phyloP scores from a whole-genome alignment of 352 stramenopile genomes.

The Pythium rhizo-oryzae region DNA sequence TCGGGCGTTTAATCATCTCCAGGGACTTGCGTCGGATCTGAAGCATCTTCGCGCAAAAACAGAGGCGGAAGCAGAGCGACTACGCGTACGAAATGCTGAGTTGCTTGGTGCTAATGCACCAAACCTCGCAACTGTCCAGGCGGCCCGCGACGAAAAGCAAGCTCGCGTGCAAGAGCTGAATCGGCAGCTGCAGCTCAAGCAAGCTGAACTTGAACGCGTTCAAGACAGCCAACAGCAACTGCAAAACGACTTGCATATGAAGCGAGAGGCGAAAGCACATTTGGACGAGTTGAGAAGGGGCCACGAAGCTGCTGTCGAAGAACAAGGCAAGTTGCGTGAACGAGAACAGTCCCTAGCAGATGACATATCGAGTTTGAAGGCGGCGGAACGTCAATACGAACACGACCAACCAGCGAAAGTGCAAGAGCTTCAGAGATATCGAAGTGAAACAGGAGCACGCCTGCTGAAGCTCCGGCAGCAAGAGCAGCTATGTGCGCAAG shows the following conservation, averaged over 20 bases:
- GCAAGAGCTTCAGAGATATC: slow-evolving; percentile 39
- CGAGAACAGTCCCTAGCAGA: slow-evolving; percentile 63
- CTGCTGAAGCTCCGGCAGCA: slow-evolving; percentile 10
- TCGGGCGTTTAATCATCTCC: slow-evolving; percentile 39
- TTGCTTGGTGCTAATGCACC: slow-evolving; percentile 38
- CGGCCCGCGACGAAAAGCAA: slow-evolving; percentile 52
- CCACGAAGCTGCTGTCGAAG: slow-evolving; percentile 49
- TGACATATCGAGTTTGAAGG: slow-evolving; percentile 37
- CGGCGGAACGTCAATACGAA: slow-evolving; percentile 45
- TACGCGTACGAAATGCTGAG: slow-evolving; percentile 33
- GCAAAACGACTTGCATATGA: slow-evolving; percentile 67
- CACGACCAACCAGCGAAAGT: slow-evolving; percentile 48
- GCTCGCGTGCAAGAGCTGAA: slow-evolving; percentile 50
- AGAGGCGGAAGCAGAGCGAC: slow-evolving; percentile 39
- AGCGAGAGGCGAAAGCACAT: slow-evolving; percentile 53
- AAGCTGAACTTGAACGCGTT: slow-evolving; percentile 47
- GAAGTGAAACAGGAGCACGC: slow-evolving; percentile 11
- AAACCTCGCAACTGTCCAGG: slow-evolving; percentile 47
- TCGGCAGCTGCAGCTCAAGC: slow-evolving; percentile 54
- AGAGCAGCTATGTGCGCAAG: slow-evolving; percentile 28
- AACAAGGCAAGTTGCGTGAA: slow-evolving; percentile 57
- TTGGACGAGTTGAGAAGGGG: slow-evolving; percentile 59
- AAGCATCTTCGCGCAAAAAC: slow-evolving; percentile 30
- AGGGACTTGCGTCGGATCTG: slow-evolving; percentile 42
- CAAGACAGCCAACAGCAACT: slow-evolving; percentile 58